These are phyloP conservation scores for Artemisia tridentata DNA, from an alignment of 129 eudicot species.

Conservation along the genomic window DNA sequence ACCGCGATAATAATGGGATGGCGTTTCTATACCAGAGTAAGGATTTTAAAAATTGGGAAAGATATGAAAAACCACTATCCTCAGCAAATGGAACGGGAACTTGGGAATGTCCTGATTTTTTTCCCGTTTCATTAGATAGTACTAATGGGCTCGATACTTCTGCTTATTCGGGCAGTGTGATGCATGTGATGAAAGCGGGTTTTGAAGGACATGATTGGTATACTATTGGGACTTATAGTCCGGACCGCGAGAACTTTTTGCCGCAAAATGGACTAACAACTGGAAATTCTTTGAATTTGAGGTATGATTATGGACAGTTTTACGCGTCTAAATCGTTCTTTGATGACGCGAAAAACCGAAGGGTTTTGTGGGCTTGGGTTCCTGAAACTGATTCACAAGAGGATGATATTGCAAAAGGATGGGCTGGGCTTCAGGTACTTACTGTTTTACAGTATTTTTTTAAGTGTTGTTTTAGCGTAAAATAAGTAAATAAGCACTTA, in stretches of 20 bases:
- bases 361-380: conserved; percentile 50
- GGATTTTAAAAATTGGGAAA: conserved; percentile 29
- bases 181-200: conserved; percentile 41
- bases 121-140: conserved; percentile 35
- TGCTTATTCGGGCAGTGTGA: conserved; percentile 10
- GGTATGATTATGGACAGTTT: conserved; percentile 46
- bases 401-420: conserved; percentile 40
- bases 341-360: conserved; percentile 36
- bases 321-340: conserved; percentile 49
- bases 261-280: conserved; percentile 33
- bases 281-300: conserved; percentile 29
- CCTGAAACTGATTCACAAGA: conserved; percentile 31
- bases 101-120: conserved; percentile 44
- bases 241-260: conserved; percentile 35
- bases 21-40: conserved; percentile 38
- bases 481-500: background rate
- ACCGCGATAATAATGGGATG: conserved; percentile 34
- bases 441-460: no score
- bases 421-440: conserved; percentile 61
- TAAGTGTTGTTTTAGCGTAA: no score
- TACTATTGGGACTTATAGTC: conserved; percentile 33
- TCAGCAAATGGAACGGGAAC: conserved; percentile 32
- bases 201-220: conserved; percentile 43
- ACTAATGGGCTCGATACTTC: conserved; percentile 41
- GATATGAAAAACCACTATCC: conserved; percentile 25